phyloP scores from a whole-genome alignment of 2,329 filamentous ascomycete species.

The Xylariaceae sp. region DNA sequence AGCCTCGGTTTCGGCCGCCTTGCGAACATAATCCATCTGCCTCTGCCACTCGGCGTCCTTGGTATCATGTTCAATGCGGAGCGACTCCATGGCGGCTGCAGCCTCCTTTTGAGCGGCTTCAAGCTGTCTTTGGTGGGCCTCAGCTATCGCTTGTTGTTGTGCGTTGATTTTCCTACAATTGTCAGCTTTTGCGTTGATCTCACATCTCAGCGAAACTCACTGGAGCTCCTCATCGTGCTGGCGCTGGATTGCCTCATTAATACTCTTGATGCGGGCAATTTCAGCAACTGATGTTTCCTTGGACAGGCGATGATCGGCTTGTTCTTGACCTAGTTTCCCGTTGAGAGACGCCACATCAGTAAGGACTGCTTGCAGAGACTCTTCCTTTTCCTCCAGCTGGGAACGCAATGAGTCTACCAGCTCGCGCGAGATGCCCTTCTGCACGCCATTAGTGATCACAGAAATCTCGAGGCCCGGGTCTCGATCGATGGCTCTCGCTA shows the following conservation, averaged over 20 bases:
- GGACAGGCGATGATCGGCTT: conserved; percentile 64
- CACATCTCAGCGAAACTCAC: conserved; percentile 33
- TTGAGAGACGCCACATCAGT: conserved; percentile 45
- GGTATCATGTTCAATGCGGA: conserved; percentile 32
- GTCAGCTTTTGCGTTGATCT: conserved; percentile 13
- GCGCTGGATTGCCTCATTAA: conserved; percentile 67
- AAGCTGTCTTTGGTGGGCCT: conserved; percentile 35
- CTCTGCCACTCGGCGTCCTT: conserved; percentile 38
- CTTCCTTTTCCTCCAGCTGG: conserved; percentile 70
- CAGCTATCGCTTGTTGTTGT: conserved; percentile 44
- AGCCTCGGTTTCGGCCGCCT: conserved; percentile 34
- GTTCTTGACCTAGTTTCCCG: conserved; percentile 64
- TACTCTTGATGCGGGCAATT: conserved; percentile 53
- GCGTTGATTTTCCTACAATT: conserved; percentile 38
- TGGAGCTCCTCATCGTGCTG: conserved; percentile 64
- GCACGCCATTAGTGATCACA: conserved; percentile 70
- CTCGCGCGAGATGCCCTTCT: conserved; percentile 90
- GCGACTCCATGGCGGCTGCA: conserved; percentile 23
- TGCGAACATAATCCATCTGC: conserved; percentile 45
- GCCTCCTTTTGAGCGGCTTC: conserved; percentile 27
- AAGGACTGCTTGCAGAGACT: conserved; percentile 45
- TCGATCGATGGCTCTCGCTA: conserved; percentile 81
- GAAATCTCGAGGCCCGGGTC: conserved; percentile 85
- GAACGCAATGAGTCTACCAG: conserved; percentile 79
- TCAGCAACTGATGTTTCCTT: conserved; percentile 57